phyloP scores from a whole-genome alignment of 176 grass and related monocot species.

The Alloteropsis semialata region DNA sequence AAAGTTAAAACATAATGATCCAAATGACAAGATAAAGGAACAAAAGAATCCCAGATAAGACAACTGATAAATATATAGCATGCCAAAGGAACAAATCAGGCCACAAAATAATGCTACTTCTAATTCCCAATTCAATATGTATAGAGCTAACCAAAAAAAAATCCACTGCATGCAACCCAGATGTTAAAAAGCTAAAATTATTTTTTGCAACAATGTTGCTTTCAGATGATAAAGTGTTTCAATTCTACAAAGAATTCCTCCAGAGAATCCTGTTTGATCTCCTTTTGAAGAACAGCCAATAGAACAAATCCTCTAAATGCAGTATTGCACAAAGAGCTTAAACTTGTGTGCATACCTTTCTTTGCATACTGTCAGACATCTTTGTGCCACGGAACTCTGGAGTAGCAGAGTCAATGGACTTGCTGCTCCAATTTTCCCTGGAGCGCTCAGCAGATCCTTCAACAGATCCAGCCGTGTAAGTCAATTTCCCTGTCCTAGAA shows the following conservation, averaged over 20 bases:
- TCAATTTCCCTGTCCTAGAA: slow-evolving; percentile 52
- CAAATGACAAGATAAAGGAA: not conserved
- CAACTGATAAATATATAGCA: not conserved
- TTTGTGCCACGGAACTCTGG: slow-evolving; percentile 46
- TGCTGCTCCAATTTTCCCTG: slow-evolving; percentile 68
- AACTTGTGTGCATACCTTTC: slow-evolving; percentile 66
- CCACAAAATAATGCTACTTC: slow-evolving; percentile 6
- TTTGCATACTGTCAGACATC: slow-evolving; percentile 94
- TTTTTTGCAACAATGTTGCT: not conserved
- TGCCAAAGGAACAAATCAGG: not conserved
- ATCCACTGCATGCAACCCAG: not conserved
- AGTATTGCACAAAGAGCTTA: slow-evolving; percentile 1
- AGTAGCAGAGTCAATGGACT: slow-evolving; percentile 34
- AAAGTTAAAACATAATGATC: not conserved
- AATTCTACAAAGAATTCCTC: not conserved
- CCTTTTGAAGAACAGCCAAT: not conserved
- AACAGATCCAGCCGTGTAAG: slow-evolving; percentile 55
- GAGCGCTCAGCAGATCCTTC: slow-evolving; percentile 53
- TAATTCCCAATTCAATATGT: not conserved
- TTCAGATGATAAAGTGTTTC: slow-evolving; percentile 21
- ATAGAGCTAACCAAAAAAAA: not conserved
- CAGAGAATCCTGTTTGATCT: not conserved
- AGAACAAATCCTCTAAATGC: not conserved
- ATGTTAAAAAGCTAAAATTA: not conserved
- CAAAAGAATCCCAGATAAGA: not conserved